Conservation (phyloP, 805 yeast species). For the Wickerhamomyces canadensis region DNA sequence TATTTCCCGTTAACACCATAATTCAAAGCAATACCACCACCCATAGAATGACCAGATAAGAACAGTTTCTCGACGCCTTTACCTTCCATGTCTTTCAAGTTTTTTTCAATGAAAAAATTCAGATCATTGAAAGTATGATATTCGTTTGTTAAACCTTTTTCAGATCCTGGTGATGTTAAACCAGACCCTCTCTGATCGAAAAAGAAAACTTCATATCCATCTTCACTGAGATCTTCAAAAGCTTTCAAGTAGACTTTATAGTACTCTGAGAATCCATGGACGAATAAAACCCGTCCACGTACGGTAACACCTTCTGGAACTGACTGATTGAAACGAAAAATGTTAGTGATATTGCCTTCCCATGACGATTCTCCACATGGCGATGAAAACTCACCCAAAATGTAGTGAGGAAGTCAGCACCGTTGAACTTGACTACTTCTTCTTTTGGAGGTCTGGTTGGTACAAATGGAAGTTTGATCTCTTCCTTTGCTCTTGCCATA, state of each 20-base stretch:
- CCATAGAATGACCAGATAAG: conserved; percentile 74
- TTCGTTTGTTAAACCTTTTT: conserved; percentile 54
- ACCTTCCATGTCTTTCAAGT: conserved; percentile 30
- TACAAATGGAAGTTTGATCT: conserved; percentile 28
- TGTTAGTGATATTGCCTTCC: not conserved
- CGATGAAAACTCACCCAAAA: conserved; percentile 21
- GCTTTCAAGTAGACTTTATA: conserved; percentile 42
- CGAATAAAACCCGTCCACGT: conserved; percentile 52
- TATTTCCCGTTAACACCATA: conserved; percentile 54
- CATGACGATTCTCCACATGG: too few species aligned
- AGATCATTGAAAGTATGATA: conserved; percentile 51
- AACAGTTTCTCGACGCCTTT: conserved; percentile 33
- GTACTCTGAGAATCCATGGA: conserved; percentile 72
- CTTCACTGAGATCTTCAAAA: conserved; percentile 44
- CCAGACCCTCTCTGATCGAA: conserved; percentile 80
- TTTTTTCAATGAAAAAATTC: conserved; percentile 46
- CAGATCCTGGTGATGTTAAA: conserved; percentile 48
- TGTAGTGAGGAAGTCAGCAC: conserved; percentile 36
- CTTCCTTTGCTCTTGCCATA: too few species aligned
- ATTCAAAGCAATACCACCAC: conserved; percentile 66
- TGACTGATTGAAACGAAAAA: too few species aligned
- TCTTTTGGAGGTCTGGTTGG: conserved; percentile 28
- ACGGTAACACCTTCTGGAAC: conserved; percentile 29
- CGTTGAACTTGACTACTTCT: conserved; percentile 30
- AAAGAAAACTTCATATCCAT: conserved; percentile 61